Base-by-base conservation (phyloP, 2,329 filamentous ascomycete genomes). In the Aspergillus viridinutans region DNA sequence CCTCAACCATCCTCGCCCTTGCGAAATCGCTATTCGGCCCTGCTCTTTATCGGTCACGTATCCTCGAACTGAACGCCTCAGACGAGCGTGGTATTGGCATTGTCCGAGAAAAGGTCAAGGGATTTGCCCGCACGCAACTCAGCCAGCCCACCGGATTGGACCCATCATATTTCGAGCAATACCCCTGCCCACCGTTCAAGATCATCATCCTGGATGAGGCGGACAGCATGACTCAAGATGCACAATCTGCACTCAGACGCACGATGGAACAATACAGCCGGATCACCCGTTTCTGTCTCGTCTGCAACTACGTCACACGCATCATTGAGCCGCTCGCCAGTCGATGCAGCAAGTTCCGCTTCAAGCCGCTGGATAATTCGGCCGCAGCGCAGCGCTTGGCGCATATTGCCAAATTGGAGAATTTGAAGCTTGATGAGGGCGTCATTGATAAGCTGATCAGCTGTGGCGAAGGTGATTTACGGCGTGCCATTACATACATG, bases 201-300 rank as follows among this genome's bases (percentile, higher is more conserved):
- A 96, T 99, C 72, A 93, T 99, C 71, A 91, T 99, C 59, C 85
- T 99, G 58, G 94, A 99, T 75, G 94, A 99, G 78, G 94, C 94
- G 64, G 94, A 99, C 74, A 94, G 89, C 64, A 97, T 99, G 93
- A 99, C 94, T 42, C 93, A 97, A 74, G 95, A 99, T 76, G 94
- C 94, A 12, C 94, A 99, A 79, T 90, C 87, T 58, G 94, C 95
- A 4, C 81, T 99, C 56, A 84, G 94, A 63, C 84, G 95, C 54
- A 99, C 94, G 1, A 99, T 99, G 94, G 94, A 99, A 78, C 96
- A 92, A 49, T 97, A 97, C 76, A 90, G 85, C 74, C 92, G 92
- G 69, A 97, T 97, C 76, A 99, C 94, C 2, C 84, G 94, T 14
- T 99, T 99, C 75, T 97, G 94, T 71, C 81, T 99, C 45, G 93